Base-by-base conservation (phyloP, 352 stramenopile species). In the Thalassiosira livingstoniorum region DNA sequence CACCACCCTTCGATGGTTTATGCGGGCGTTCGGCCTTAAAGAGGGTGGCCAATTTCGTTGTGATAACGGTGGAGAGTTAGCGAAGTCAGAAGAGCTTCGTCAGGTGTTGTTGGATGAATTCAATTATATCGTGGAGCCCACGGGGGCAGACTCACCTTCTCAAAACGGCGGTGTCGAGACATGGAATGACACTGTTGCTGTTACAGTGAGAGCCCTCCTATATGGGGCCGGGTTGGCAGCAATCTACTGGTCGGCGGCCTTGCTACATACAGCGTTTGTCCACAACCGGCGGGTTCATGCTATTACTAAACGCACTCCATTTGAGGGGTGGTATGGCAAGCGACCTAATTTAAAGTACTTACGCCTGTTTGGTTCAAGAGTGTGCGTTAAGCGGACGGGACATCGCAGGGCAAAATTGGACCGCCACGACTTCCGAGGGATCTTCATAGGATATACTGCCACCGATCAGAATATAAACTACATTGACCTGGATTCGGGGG, bases 381-480 rank as follows among this genome's bases (percentile, higher is more conserved):
- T 80, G 1, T 73, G 71, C 60, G 71, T 70, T 4, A 80, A 80
- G 34, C 60, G 51, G 0, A 66, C 71, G 23, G 62, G 62, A 0
- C 34, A 80, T 25, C 4, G 53, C 2, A 15, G 18, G 0, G 43
- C 62, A 18, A 80, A 80, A 27, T 35, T 80, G 25, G 39, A 74
- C 39, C 47, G 39, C 15, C 51, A 80, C 42, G 54, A 62, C 31
- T 80, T 68, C 29, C 62, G 23, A 18, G 62, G 60, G 10, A 67
- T 72, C 1, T 80, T 80, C 15, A 13, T 80, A 34, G 72, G 72
- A 18, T 80, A 80, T 29, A 51, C 62, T 1, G 72, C 32, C 13
- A 78, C 39, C 2, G 32, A 65, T 18, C 23, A 63, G 4, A 78
- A 78, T 23, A 71, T 78, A 34, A 1, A 23, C 0, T 80, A 80